These are phyloP conservation scores for Tympanopsis confertula DNA, from an alignment of 2,329 filamentous ascomycete species.

Conservation along the genomic window DNA sequence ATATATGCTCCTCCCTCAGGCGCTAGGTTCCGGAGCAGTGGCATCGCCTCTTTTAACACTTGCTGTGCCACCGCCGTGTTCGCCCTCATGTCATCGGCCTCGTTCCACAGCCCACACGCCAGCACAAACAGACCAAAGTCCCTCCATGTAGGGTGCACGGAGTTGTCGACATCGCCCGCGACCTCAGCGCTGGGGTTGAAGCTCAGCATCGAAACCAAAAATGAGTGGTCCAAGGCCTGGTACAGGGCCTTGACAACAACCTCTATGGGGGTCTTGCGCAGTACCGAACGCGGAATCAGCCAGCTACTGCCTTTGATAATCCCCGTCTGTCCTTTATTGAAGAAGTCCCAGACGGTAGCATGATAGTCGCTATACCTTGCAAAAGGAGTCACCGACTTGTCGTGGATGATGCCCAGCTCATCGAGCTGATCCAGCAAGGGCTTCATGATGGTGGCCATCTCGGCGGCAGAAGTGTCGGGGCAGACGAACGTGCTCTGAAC, in stretches of 20 bases:
- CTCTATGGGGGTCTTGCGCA: too few relatives aligned
- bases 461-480: constrained; percentile 17
- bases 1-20: constrained; percentile 12
- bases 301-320: constrained; percentile 13
- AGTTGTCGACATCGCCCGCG: constrained; percentile 9
- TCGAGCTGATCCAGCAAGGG: constrained; percentile 23
- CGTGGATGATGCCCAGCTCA: constrained; percentile 10
- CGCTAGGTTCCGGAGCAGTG: constrained; percentile 11
- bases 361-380: constrained; percentile 5
- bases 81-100: too few relatives aligned
- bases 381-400: too few relatives aligned
- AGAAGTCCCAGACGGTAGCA: constrained; percentile 4
- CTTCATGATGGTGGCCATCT: constrained; percentile 20
- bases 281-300: constrained; percentile 11
- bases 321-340: too few relatives aligned
- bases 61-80: too few relatives aligned
- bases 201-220: too few relatives aligned
- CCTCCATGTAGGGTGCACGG: constrained; percentile 17
- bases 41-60: too few relatives aligned
- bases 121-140: too few relatives aligned
- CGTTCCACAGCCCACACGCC: too few relatives aligned
- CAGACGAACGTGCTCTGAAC: constrained; percentile 25
- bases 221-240: too few relatives aligned
- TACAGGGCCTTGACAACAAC: too few relatives aligned
- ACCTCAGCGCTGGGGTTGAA: constrained; percentile 9